Evolutionary conservation across 495 filamentous ascomycete species (phyloP).

Genomic region (Amphirosellinia nigrospora): DNA sequence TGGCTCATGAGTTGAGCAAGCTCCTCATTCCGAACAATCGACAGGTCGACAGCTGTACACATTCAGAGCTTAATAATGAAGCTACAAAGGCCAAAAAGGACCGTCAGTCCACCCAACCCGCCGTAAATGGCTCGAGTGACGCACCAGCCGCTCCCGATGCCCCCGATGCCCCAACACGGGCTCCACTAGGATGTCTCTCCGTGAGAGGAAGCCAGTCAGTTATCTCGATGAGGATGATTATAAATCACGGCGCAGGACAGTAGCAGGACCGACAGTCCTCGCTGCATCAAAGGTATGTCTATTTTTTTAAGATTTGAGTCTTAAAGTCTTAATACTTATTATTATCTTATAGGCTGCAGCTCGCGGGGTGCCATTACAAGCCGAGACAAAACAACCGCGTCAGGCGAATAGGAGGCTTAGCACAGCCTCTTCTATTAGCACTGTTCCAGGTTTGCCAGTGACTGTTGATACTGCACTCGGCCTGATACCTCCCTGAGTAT

Average conservation of each 20-base stretch:
- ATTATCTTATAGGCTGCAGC: constrained; percentile 39
- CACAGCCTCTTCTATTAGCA: constrained; percentile 43
- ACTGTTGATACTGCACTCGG: constrained; percentile 33
- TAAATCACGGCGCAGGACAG: constrained; percentile 67
- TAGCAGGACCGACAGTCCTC: constrained; percentile 60
- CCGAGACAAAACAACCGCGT: constrained; percentile 34
- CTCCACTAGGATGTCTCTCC: constrained; percentile 69
- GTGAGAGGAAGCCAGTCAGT: constrained; percentile 68
- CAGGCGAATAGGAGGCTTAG: constrained; percentile 48
- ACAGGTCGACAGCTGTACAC: constrained; percentile 73
- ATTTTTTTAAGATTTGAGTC: background rate
- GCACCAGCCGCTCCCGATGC: constrained; percentile 48
- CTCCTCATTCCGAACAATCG: constrained; percentile 77
- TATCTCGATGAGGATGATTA: constrained; percentile 56
- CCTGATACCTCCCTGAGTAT: constrained; percentile 47
- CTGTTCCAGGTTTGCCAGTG: background rate
- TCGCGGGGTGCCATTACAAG: constrained; percentile 45
- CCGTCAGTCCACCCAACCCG: constrained; percentile 57
- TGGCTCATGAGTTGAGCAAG: constrained; percentile 79
- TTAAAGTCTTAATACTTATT: constrained; percentile 16
- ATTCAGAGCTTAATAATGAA: constrained; percentile 74
- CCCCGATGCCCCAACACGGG: constrained; percentile 58
- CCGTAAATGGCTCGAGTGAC: constrained; percentile 36
- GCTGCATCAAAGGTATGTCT: constrained; percentile 53
- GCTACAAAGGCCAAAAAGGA: constrained; percentile 66